A percentile compares a stretch with the other conserved stretches of the same genome.
Conservation (phyloP, 306 rosid genomes). For the Canavalia ensiformis region DNA sequence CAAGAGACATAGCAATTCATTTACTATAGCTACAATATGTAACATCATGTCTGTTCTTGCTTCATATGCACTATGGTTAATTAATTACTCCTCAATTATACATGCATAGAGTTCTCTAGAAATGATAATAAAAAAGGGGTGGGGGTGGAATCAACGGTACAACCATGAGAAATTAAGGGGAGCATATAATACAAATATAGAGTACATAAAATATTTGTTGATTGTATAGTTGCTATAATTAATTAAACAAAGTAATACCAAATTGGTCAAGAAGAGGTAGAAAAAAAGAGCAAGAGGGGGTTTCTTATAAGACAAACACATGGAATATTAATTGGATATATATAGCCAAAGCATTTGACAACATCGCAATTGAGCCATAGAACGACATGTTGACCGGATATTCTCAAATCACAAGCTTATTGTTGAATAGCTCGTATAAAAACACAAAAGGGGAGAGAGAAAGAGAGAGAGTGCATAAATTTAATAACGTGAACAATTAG, state of each 20-base stretch:
- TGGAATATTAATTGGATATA: slow-evolving; percentile 72
- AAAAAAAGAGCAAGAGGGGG: slow-evolving; percentile 24
- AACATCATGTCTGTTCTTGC: slow-evolving; percentile 61
- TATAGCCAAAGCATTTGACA: slow-evolving; percentile 74
- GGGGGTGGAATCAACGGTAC: not conserved
- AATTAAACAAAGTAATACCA: slow-evolving; percentile 16
- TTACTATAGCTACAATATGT: slow-evolving; percentile 43
- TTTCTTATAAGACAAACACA: slow-evolving; percentile 73
- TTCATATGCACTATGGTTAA: slow-evolving; percentile 46
- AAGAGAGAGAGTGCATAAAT: not conserved
- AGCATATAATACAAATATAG: not conserved
- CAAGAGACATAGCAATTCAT: slow-evolving; percentile 35
- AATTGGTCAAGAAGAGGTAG: slow-evolving; percentile 24
- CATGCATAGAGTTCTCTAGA: slow-evolving; percentile 21
- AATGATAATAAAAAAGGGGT: not conserved
- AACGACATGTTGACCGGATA: slow-evolving; percentile 94
- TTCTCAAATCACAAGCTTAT: slow-evolving; percentile 58
- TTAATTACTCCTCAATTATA: slow-evolving; percentile 29
- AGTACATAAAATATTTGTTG: not conserved
- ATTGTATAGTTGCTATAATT: not conserved
- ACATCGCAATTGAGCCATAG: slow-evolving; percentile 68
- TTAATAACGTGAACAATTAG: slow-evolving; percentile 29
- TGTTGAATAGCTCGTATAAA: slow-evolving; percentile 54
- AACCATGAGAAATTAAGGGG: slow-evolving; percentile 33
- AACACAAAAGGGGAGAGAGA: slow-evolving; percentile 37